Evolutionary conservation across 1,139 yeast species (phyloP).

Genomic region (Sugiyamaella grinbergsii): DNA sequence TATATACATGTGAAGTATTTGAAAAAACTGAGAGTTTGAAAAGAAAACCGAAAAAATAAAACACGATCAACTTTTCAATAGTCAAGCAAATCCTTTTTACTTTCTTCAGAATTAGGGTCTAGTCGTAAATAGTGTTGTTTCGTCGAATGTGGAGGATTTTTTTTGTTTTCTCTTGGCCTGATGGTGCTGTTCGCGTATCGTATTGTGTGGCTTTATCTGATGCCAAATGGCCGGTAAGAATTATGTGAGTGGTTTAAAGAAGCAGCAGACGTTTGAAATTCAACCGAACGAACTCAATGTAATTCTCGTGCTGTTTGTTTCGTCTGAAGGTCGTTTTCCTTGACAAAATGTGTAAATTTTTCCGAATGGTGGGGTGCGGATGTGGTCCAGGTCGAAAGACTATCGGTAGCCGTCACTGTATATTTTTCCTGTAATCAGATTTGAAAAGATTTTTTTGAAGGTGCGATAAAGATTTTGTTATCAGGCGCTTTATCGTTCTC

Average conservation of each 20-base stretch:
- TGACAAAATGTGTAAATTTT: background rate
- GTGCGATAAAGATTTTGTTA: constrained; percentile 18
- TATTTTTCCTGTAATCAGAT: constrained; percentile 13
- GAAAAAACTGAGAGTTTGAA: too few species aligned
- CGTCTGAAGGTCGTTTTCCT: too few species aligned
- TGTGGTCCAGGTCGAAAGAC: background rate
- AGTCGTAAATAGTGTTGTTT: too few species aligned
- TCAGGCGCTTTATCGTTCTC: constrained; percentile 18
- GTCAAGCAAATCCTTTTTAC: background rate
- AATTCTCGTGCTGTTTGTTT: too few species aligned
- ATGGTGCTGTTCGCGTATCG: constrained; percentile 6
- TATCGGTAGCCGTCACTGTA: constrained; percentile 7
- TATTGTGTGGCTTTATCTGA: constrained; percentile 11
- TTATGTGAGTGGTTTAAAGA: too few species aligned
- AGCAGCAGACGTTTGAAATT: too few species aligned
- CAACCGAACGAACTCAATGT: too few species aligned
- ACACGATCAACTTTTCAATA: background rate
- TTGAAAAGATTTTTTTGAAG: constrained; percentile 16
- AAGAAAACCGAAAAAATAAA: background rate
- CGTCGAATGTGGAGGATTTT: background rate
- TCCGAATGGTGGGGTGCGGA: constrained; percentile 4
- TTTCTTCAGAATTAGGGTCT: background rate
- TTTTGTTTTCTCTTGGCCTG: background rate
- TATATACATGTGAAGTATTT: background rate
- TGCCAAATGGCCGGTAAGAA: too few species aligned